Evolutionary conservation across 306 rosid species (phyloP), one percentile per base, ranked within the genome.

Genomic region (Vigna hirtella): DNA sequence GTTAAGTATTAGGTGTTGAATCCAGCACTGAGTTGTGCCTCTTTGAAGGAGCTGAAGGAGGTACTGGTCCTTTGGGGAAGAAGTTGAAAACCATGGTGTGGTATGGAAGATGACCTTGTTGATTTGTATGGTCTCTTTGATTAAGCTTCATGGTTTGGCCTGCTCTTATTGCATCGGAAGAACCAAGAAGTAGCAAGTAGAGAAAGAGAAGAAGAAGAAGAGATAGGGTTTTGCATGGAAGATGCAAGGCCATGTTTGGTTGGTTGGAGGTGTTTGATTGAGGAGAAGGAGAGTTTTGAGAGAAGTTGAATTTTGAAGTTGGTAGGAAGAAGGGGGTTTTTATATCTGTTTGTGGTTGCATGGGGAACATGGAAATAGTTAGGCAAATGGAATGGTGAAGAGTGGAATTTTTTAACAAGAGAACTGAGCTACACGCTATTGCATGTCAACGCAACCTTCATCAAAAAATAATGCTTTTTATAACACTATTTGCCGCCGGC

Each of bases 21-120:
- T 81, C 80, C 62, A 72, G 76, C 47, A 66, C 74, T 6, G 91
- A 48, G 79, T 94, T 94, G 70, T 94, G 98, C 62, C 97, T 81
- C 36, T 88, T 88, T 51, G 98, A 94, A 20, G 98, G 98, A 58
- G 88, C 97, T 1, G 98, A 92, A 66, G 98, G 89, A 12, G 97
- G 93, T 22, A 90, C 75, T 0, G 88, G 48, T 61, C 93, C 97
- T 86, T 84, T 92, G 10, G 97, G 98, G 40, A 94, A 89, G 83
- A 85, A 86, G 50, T 85, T 79, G 89, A 94, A 90, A 45, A 75
- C 77, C 76, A 88, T 77, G 4, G 74, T 85, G 56, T 65, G 68
- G 42, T 73, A 68, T 72, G 40, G 76, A 66, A 83, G 73, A 42
- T 42, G 4, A 16, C 67, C 78, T 2, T 30, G 73, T 74, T 47